phyloP scores from a whole-genome alignment of 495 filamentous ascomycete species.

The Jackrogersella minutella region DNA sequence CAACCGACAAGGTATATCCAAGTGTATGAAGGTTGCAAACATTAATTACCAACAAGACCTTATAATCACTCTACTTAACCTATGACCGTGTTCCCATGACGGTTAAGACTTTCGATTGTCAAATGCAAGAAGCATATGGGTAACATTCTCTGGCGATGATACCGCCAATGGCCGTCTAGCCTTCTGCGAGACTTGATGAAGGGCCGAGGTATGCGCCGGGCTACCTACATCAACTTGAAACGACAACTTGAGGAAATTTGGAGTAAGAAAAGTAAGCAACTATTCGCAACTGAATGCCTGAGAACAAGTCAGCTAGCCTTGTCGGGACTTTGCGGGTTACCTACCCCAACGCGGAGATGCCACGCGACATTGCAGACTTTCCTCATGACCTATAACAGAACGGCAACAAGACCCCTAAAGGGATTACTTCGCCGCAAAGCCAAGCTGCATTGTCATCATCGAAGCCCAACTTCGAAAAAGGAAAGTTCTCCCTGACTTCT shows the following conservation, averaged over 20 bases:
- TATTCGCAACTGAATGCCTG: conserved; percentile 4
- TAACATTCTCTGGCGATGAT: neutral
- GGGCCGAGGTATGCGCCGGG: neutral
- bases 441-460: conserved; percentile 34
- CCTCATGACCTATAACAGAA: conserved; percentile 30
- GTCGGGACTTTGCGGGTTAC: conserved; percentile 24
- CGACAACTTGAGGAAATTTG: neutral
- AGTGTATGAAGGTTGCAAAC: neutral
- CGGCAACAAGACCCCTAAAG: neutral
- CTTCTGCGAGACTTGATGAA: neutral
- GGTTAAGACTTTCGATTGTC: neutral
- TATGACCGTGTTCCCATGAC: neutral
- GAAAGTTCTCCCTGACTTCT: neutral
- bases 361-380: conserved; percentile 37
- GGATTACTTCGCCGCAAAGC: conserved; percentile 5
- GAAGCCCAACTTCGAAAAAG: neutral
- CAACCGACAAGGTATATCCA: too few relatives aligned
- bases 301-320: conserved; percentile 4
- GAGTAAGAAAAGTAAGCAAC: conserved; percentile 5
- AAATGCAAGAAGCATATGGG: conserved; percentile 2
- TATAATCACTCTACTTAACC: neutral
- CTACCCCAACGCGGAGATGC: conserved; percentile 39
- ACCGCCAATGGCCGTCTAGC: conserved; percentile 13
- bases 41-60: neutral
- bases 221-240: neutral